Percentiles rank a stretch among this genome's conserved stretches.
Conservation (phyloP, 2,329 filamentous ascomycete genomes). For the Arthrobotrys sphaeroides region DNA sequence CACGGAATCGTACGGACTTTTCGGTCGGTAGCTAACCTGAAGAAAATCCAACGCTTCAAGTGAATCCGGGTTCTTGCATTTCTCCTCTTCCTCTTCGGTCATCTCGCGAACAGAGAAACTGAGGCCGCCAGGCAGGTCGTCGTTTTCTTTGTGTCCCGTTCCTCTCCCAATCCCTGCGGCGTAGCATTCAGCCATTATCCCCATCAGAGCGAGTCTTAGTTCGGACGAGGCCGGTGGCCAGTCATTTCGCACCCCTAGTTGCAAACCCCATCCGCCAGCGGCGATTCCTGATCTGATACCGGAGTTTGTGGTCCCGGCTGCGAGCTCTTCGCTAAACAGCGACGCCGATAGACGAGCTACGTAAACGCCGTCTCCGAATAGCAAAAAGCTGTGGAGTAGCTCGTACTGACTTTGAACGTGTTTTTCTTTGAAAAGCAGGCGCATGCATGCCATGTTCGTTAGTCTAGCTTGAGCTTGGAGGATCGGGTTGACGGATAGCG, state of each 20-base stretch:
- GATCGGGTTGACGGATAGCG: slow-evolving; percentile 79
- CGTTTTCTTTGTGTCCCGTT: slow-evolving; percentile 54
- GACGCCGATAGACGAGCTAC: slow-evolving; percentile 80
- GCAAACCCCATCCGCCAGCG: slow-evolving; percentile 73
- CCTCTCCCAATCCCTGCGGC: slow-evolving; percentile 57
- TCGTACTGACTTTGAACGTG: slow-evolving; percentile 75
- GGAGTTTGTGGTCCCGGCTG: slow-evolving; percentile 73
- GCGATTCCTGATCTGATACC: slow-evolving; percentile 64
- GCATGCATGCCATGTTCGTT: slow-evolving; percentile 79
- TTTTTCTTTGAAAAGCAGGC: slow-evolving; percentile 79
- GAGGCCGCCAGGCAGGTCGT: slow-evolving; percentile 72
- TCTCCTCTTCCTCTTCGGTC: slow-evolving; percentile 78
- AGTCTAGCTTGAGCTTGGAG: slow-evolving; percentile 75
- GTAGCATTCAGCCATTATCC: slow-evolving; percentile 81
- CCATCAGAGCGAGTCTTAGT: slow-evolving; percentile 86
- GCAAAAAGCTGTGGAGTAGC: slow-evolving; percentile 80
- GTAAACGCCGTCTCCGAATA: slow-evolving; percentile 86
- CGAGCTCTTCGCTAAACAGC: slow-evolving; percentile 83
- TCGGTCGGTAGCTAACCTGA: slow-evolving; percentile 82
- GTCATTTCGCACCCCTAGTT: slow-evolving; percentile 78
- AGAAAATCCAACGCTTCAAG: slow-evolving; percentile 94
- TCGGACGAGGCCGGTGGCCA: slow-evolving; percentile 97
- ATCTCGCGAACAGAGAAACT: slow-evolving; percentile 88
- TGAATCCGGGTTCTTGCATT: slow-evolving; percentile 81
- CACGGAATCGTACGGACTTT: slow-evolving; percentile 74